Evolutionary conservation across 2,329 filamentous ascomycete species (phyloP).

Genomic region (Esteya vermicola): DNA sequence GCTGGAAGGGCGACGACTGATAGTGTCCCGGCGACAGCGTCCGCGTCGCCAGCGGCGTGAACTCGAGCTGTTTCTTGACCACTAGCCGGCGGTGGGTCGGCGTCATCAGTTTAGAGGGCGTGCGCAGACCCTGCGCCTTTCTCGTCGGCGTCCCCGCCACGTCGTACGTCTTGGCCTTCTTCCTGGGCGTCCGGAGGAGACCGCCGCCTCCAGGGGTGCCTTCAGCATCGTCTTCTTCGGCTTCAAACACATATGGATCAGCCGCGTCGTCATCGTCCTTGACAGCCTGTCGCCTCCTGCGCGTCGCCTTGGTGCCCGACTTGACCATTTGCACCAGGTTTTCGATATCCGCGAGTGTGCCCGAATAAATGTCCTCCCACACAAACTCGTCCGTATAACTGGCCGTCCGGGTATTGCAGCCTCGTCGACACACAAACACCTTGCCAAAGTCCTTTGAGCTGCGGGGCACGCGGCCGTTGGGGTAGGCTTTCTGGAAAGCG

Average conservation of each 20-base stretch:
- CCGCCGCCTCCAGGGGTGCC: too few species aligned
- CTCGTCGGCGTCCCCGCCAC: slow-evolving; percentile 41
- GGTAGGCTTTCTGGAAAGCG: slow-evolving; percentile 54
- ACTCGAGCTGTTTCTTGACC: slow-evolving; percentile 81
- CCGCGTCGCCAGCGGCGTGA: slow-evolving; percentile 86
- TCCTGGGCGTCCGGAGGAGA: slow-evolving; percentile 21
- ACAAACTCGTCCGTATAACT: slow-evolving; percentile 84
- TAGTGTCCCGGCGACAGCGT: slow-evolving; percentile 59
- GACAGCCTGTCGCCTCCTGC: slow-evolving; percentile 25
- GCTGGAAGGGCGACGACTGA: slow-evolving; percentile 78
- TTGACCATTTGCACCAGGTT: slow-evolving; percentile 53
- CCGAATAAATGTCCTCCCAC: slow-evolving; percentile 75
- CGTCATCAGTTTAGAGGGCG: slow-evolving; percentile 28
- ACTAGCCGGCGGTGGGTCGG: slow-evolving; percentile 39
- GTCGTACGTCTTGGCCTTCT: slow-evolving; percentile 15
- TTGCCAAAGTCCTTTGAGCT: slow-evolving; percentile 65
- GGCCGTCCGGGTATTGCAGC: slow-evolving; percentile 76
- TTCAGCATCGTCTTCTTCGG: slow-evolving; percentile 16
- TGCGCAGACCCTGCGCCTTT: slow-evolving; percentile 34
- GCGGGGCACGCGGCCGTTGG: slow-evolving; percentile 60
- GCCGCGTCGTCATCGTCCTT: slow-evolving; percentile 8
- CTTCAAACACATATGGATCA: slow-evolving; percentile 7
- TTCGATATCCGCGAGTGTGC: slow-evolving; percentile 50
- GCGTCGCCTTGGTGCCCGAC: slow-evolving; percentile 57
- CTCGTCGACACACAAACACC: slow-evolving; percentile 77